A percentile compares a stretch with the other conserved stretches of the same genome.
Conservation (phyloP, 306 rosid genomes). For the Aeschynomene evenia region DNA sequence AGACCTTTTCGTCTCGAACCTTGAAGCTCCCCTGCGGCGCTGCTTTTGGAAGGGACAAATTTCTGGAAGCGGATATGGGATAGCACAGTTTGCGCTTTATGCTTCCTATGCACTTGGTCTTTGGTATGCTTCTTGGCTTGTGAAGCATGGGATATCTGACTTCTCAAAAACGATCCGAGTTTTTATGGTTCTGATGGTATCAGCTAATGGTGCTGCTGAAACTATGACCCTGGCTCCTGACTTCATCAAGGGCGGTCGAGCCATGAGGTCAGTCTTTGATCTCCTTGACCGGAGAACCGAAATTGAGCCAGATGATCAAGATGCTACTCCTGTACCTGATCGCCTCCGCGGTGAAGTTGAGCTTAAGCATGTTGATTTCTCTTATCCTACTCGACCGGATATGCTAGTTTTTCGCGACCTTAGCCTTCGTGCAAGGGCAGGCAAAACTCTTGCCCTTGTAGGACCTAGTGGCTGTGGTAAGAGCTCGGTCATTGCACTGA, state of each 20-base stretch:
- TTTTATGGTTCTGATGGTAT: conserved; percentile 98
- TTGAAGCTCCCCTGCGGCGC: conserved; percentile 70
- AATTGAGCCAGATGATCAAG: conserved; percentile 85
- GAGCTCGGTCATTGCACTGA: conserved; percentile 81
- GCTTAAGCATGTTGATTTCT: conserved; percentile 56
- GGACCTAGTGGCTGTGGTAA: conserved; percentile 96
- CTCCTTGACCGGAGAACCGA: conserved; percentile 96
- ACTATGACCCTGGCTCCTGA: conserved; percentile 95
- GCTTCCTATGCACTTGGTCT: conserved; percentile 91
- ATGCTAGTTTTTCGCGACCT: conserved; percentile 65
- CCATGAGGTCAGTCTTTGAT: conserved; percentile 88
- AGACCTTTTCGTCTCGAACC: conserved; percentile 67
- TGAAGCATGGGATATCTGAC: conserved; percentile 92
- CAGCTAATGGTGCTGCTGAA: conserved; percentile 98
- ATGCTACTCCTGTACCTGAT: conserved; percentile 77
- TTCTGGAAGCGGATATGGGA: conserved; percentile 83
- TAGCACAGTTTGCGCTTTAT: conserved; percentile 87
- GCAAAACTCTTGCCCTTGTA: conserved; percentile 77
- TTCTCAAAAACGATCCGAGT: conserved; percentile 92
- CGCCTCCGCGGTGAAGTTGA: conserved; percentile 94
- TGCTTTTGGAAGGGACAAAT: conserved; percentile 82
- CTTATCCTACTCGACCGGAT: conserved; percentile 87
- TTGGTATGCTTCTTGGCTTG: conserved; percentile 60
- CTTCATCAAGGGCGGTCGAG: conserved; percentile 93
- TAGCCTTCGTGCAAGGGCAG: conserved; percentile 55